A percentile compares a stretch with the other conserved stretches of the same genome.
phyloP scores from a whole-genome alignment of 352 stramenopile genomes.

The Pythium rhizo-oryzae region DNA sequence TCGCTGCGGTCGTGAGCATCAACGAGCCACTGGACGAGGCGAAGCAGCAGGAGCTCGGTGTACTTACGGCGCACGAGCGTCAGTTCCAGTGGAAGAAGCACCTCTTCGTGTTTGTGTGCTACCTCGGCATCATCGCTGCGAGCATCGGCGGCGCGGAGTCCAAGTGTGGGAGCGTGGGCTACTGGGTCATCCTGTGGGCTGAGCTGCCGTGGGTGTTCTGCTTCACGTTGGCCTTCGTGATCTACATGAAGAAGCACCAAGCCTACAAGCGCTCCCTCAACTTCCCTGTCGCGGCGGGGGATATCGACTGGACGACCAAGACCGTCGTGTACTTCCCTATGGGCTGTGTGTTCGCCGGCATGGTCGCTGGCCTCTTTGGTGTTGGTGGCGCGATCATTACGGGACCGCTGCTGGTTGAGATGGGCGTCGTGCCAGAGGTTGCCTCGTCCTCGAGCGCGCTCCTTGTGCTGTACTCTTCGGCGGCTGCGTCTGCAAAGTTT shows the following conservation, averaged over 20 bases:
- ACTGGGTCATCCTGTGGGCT: conserved; percentile 47
- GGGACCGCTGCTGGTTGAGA: conserved; percentile 57
- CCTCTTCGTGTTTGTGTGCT: conserved; percentile 19
- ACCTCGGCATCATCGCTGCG: conserved; percentile 20
- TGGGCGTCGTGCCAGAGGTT: conserved; percentile 56
- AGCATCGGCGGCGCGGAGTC: conserved; percentile 28
- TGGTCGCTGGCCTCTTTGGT: conserved; percentile 55
- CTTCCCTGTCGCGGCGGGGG: conserved; percentile 41
- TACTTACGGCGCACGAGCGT: background rate
- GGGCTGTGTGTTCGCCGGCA: conserved; percentile 37
- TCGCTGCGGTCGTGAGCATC: background rate
- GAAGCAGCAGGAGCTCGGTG: conserved; percentile 1
- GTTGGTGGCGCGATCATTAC: conserved; percentile 58
- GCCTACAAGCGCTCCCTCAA: conserved; percentile 43
- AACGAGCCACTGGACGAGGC: background rate
- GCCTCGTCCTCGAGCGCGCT: conserved; percentile 46
- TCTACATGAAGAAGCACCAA: conserved; percentile 38
- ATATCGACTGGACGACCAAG: conserved; percentile 49
- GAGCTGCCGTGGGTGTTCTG: conserved; percentile 53
- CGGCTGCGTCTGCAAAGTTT: conserved; percentile 50
- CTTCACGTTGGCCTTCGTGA: conserved; percentile 38
- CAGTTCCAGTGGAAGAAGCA: conserved; percentile 19
- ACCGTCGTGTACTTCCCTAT: conserved; percentile 44
- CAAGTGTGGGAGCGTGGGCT: conserved; percentile 38
- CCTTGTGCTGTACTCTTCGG: conserved; percentile 57